phyloP scores from a whole-genome alignment of 768 basidiomycete genomes.

The Leccinum aurantiacum region DNA sequence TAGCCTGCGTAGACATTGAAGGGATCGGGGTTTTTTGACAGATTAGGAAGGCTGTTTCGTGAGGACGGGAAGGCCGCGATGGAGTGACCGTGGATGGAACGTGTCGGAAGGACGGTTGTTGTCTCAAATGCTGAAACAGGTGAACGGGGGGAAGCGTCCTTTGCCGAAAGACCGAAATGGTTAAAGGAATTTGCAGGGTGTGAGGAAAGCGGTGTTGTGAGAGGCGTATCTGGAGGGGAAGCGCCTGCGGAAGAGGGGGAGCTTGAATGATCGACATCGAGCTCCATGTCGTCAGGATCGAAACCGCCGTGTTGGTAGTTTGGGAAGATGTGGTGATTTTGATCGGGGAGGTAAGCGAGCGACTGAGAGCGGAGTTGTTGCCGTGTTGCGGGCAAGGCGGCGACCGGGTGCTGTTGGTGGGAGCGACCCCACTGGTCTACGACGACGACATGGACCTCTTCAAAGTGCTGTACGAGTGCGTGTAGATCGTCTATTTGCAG shows the following conservation, averaged over 20 bases:
- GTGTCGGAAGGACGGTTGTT: conserved; percentile 52
- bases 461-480: conserved; percentile 89
- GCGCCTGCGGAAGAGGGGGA: conserved; percentile 45
- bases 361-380: conserved; percentile 35
- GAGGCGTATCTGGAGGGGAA: conserved; percentile 45
- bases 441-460: conserved; percentile 84
- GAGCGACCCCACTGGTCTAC: conserved; percentile 44
- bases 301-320: conserved; percentile 43
- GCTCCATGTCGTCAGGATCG: conserved; percentile 82
- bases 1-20: conserved; percentile 74
- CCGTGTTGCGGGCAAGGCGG: conserved; percentile 35
- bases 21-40: conserved; percentile 45
- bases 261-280: conserved; percentile 62
- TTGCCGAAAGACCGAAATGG: conserved; percentile 32
- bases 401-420: conserved; percentile 31
- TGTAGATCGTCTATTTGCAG: conserved; percentile 72
- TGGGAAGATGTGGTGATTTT: conserved; percentile 27
- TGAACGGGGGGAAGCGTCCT: conserved; percentile 27
- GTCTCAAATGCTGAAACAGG: conserved; percentile 54
- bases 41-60: conserved; percentile 27
- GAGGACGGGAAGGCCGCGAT: conserved; percentile 36
- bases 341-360: conserved; percentile 30
- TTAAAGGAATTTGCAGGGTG: conserved; percentile 33
- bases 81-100: conserved; percentile 38
- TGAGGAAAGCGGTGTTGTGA: conserved; percentile 42